Conservation (phyloP, 805 yeast genomes). For the Kodamaea laetipori region DNA sequence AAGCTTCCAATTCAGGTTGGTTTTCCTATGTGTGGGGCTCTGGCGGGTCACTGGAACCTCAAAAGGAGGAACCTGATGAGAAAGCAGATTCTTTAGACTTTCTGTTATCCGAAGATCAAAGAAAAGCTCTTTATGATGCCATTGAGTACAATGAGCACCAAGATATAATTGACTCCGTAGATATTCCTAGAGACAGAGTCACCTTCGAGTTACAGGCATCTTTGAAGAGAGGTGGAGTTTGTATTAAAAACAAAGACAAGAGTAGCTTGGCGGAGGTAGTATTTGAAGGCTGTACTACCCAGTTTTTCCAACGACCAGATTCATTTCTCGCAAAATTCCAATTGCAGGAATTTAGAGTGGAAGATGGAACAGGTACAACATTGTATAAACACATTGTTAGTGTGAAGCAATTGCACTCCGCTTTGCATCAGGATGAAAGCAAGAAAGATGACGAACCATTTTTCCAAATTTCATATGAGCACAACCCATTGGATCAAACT, state of each 20-base stretch:
- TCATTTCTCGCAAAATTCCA: conserved; percentile 74
- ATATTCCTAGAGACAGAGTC: conserved; percentile 72
- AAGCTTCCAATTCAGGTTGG: conserved; percentile 53
- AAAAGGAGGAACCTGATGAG: conserved; percentile 28
- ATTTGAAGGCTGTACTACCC: conserved; percentile 79
- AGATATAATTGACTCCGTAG: conserved; percentile 51
- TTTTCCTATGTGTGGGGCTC: conserved; percentile 68
- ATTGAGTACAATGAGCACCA: conserved; percentile 83
- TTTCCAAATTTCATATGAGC: conserved; percentile 79
- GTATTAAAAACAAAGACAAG: conserved; percentile 49
- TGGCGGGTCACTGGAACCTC: conserved; percentile 20
- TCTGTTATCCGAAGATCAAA: conserved; percentile 76
- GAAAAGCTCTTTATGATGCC: conserved; percentile 87
- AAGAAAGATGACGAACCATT: conserved; percentile 52
- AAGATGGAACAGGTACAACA: conserved; percentile 80
- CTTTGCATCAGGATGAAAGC: conserved; percentile 25
- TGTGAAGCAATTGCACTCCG: conserved; percentile 62
- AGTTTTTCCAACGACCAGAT: conserved; percentile 74
- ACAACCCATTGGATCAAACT: conserved; percentile 77
- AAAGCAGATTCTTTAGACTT: conserved; percentile 31
- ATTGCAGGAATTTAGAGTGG: conserved; percentile 78
- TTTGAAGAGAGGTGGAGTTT: conserved; percentile 75
- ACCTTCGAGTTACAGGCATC: conserved; percentile 67
- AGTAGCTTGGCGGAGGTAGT: conserved; percentile 67
- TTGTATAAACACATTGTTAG: conserved; percentile 87